A percentile compares a stretch with the other conserved stretches of the same genome.
Evolutionary conservation across 495 filamentous ascomycete genomes (phyloP).

Genomic region (Penicillium fimorum): DNA sequence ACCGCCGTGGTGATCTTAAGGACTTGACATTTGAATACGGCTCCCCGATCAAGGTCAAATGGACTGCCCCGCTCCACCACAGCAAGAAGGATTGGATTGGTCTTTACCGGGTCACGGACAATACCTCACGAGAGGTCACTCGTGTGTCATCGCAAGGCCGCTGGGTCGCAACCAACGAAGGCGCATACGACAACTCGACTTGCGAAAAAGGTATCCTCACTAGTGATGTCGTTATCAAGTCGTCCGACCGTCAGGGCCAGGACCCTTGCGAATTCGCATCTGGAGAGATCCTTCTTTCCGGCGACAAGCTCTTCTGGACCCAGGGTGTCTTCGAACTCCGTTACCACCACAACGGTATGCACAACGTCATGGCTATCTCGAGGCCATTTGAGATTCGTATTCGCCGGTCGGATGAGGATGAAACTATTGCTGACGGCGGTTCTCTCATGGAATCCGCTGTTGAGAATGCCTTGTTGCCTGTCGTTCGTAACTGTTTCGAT

Average conservation of each 20-base stretch:
- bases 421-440: constrained; percentile 51
- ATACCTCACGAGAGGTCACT: constrained; percentile 78
- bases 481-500: constrained; percentile 90
- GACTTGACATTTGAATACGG: constrained; percentile 85
- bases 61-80: constrained; percentile 90
- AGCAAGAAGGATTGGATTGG: constrained; percentile 94
- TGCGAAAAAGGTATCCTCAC: constrained; percentile 77
- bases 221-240: constrained; percentile 56
- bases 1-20: constrained; percentile 59
- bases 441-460: constrained; percentile 56
- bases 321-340: constrained; percentile 94
- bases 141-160: constrained; percentile 82
- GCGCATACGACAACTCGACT: constrained; percentile 71
- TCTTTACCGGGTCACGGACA: constrained; percentile 91
- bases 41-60: constrained; percentile 83
- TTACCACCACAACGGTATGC: constrained; percentile 91
- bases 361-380: constrained; percentile 95
- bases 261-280: constrained; percentile 38
- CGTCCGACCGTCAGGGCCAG: constrained; percentile 45
- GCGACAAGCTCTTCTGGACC: constrained; percentile 96
- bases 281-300: constrained; percentile 84
- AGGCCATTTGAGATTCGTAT: constrained; percentile 89
- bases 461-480: constrained; percentile 72
- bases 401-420: constrained; percentile 67
- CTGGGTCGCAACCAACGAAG: constrained; percentile 79